A percentile compares a stretch with the other conserved stretches of the same genome.
phyloP scores from a whole-genome alignment of 352 stramenopile genomes.

The Phytophthora pisi region DNA sequence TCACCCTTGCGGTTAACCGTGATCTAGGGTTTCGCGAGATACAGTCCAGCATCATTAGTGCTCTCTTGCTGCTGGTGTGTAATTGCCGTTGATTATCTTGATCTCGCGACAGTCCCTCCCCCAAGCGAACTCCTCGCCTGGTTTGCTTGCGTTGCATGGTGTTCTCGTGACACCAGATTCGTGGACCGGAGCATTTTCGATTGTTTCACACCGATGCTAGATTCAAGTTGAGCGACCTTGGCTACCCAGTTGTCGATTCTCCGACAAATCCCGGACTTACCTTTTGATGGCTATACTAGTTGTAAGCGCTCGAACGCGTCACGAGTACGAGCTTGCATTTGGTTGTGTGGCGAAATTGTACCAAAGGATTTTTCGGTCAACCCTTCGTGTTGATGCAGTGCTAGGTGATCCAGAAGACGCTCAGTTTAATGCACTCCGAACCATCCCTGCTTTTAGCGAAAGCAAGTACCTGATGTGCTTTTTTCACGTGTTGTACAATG shows the following conservation, averaged over 20 bases:
- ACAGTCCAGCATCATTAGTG: no score
- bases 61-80: no score
- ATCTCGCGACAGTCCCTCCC: no score
- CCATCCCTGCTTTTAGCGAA: no score
- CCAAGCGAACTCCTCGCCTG: no score
- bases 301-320: neutral
- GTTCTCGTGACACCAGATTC: neutral
- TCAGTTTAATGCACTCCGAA: neutral
- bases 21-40: no score
- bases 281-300: neutral
- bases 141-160: no score
- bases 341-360: neutral
- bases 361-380: neutral
- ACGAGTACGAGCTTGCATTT: neutral
- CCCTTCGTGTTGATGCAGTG: slow-evolving; percentile 8
- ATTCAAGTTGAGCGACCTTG: neutral
- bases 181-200: neutral
- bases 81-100: no score
- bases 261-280: neutral
- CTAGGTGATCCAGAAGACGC: slow-evolving; percentile 9
- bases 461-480: slow-evolving; percentile 18
- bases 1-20: no score
- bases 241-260: neutral
- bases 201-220: neutral
- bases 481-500: slow-evolving; percentile 9